Base-by-base conservation (phyloP, 768 basidiomycete genomes). In the Mycena venus region DNA sequence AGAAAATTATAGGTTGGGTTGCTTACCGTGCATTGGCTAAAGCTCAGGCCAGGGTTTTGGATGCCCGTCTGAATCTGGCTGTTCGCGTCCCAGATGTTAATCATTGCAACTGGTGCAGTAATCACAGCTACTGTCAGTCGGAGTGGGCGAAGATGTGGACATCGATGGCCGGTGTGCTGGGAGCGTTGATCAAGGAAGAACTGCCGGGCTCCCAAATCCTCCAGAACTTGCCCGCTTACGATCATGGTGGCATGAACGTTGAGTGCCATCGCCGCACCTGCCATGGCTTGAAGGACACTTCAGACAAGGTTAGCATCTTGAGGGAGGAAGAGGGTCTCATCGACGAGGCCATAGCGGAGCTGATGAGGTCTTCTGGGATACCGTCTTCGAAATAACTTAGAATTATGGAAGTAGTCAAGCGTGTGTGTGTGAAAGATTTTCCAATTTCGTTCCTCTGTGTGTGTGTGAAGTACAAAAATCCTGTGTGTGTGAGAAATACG, bases 11-110 rank as follows among this genome's bases (percentile, higher is more conserved):
- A 3, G 72, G 72, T 1, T 58, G 40, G 59, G 8, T 10, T 0
- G 72, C 60, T 9, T 73, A 73, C 40, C 66, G 72, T 3, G 66
- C 66, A 0, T 32, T 73, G 27, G 72, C 66, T 1, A 73, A 25
- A 25, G 34, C 72, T 42, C 72, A 73, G 51, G 66, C 72, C 0
- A 5, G 29, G 15, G 72, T 73, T 3, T 3, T 21, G 11, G 61
- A 73, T 34, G 29, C 34, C 14, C 60, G 72, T 4, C 15, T 62
- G 17, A 27, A 19, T 8, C 72, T 68, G 1, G 72, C 66, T 1
- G 21, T 68, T 14, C 27, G 25, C 2, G 21, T 49, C 0, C 66
- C 66, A 0, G 32, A 12, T 9, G 21, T 31, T 6, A 66, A 47
- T 17, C 71, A 72, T 21, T 36, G 25, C 31, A 51, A 64, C 15